Evolutionary conservation across 164 flowering plant genomes (phyloP), one percentile per base, ranked within the genome.

Genomic region (Sextonia rubra): DNA sequence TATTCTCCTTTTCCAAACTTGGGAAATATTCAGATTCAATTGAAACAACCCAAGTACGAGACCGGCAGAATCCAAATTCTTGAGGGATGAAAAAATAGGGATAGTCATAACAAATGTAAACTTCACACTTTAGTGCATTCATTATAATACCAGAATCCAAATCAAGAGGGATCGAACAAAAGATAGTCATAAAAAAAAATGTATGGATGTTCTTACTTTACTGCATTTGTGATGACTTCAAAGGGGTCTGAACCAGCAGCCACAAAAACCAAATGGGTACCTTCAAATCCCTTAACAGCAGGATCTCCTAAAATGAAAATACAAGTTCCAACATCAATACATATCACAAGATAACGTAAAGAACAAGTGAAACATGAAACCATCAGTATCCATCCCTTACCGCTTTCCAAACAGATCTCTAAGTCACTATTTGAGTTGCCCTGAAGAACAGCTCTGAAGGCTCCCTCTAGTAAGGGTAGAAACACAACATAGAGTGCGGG

Each of bases 1-100:
- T 32, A 32, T 30, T 30, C 37, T 32, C 37, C 0, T 32, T 32
- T 32, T 32, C 37, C 8, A 32, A 32, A 32, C 37, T 32, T 32
- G 37, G 37, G 37, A 32, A 32, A 6, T 0, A 32, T 32, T 32
- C 37, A 32, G 76, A 90, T 98, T 98, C 99, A 95, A 3, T 96
- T 93, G 83, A 98, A 95, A 98, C 98, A 93, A 11, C 99, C 98
- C 71, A 95, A 95, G 60, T 81, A 89, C 97, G 9, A 90, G 82
- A 49, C 90, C 85, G 12, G 84, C 86, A 0, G 99, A 97, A 49
- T 91, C 73, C 62, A 84, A 88, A 82, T 95, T 93, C 89, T 95
- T 96, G 60, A 81, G 80, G 3, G 93, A 83, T 69, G 79, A 89
- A 62, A 88, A 85, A 77, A 95, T n/a, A 95, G 0, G 91, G 84